Evolutionary conservation across 2,329 filamentous ascomycete species (phyloP), one percentile per base, ranked within the genome.

Genomic region (Alternaria consortialis): DNA sequence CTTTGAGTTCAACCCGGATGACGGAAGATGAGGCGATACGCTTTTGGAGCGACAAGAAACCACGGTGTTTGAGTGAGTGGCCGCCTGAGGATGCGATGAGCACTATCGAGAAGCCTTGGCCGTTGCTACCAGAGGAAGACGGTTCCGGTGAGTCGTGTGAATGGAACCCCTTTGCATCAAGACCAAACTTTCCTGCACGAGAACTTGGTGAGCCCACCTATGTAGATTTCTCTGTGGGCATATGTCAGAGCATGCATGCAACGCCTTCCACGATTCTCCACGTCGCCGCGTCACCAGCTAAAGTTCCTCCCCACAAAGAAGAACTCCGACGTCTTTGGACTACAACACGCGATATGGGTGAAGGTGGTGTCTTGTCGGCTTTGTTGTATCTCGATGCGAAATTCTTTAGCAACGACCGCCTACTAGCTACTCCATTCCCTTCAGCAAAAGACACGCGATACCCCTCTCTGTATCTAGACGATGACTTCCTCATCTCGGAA

Each of bases 381-480:
- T 40, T 80, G 13, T 60, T 80, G 7, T 74, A 74, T 56, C 59
- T 80, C 2, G 74, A 77, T 51, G 64, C 67, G 4, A 63, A 62
- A 8, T 68, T 70, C 8, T 58, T 63, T 2, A 53, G 67, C 1
- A 37, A 51, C 4, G 20, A 64, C 7, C 63, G 71, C 17, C 53
- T 79, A 1, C 50, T 80, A 1, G 40, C 63, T 1, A 53, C 53
- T 3, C 71, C 74, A 0, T 80, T 77, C 37, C 64, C 65, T 12
- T 66, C 69, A 2, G 2, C 39, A 7, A 50, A 62, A 1, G 65
- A 71, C 29, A 42, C 48, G 5, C 69, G 78, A n/a, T 80, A 74
- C 53, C 76, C 79, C 7, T 48, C 71, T 12, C 13, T 79, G 0
- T 77, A 73, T 48, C 73, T 80, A 8, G 76, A 79, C 42, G 68